Evolutionary conservation across 495 filamentous ascomycete species (phyloP), one percentile per base, ranked within the genome.

Genomic region (Aspergillus ellipticus): DNA sequence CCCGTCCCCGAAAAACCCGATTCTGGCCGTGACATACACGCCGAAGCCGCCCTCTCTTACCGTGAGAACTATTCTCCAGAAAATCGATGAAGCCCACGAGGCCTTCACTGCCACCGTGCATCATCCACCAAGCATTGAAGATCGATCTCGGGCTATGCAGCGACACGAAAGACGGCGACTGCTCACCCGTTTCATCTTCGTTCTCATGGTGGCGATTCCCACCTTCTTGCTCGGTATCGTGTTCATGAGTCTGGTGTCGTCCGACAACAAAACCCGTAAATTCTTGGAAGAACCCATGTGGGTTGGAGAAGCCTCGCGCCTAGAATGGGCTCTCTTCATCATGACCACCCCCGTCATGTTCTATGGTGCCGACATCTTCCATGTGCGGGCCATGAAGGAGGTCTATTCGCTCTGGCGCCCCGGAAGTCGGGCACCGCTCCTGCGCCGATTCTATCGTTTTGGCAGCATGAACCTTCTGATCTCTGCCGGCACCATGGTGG

Each of bases 391-490:
- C 0, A 62, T 89, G 19, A 92, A 90, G 66, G 93, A 97, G 62
- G 76, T 97, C 17, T 75, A 77, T 54, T 81, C 85, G 0, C 69
- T 96, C 21, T 97, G 93, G 93, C 78, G 89, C 28, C 84, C 71
- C n/a, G 81, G 85, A 42, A 97, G 91, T 67, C 82, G 78, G 8
- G 84, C 87, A 2, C 92, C 92, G 0, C 65, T 96, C 9, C 62
- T 89, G 19, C 81, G 85, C 54, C 77, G 94, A 16, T 92, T 97
- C 60, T 93, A 92, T 60, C 84, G 89, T 13, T 97, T 97, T 61
- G 93, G 93, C 13, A 96, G 92, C 71, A 97, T 97, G 93, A 95
- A 96, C 63, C 85, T 94, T 67, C 79, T 97, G 54, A 89, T 97
- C 62, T 95, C 89, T 9, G 76, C 93, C 13, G 93, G 94, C 8